These are phyloP conservation scores for Microascus cirrosus DNA, from an alignment of 2,329 filamentous ascomycete genomes.

Conservation along the genomic window DNA sequence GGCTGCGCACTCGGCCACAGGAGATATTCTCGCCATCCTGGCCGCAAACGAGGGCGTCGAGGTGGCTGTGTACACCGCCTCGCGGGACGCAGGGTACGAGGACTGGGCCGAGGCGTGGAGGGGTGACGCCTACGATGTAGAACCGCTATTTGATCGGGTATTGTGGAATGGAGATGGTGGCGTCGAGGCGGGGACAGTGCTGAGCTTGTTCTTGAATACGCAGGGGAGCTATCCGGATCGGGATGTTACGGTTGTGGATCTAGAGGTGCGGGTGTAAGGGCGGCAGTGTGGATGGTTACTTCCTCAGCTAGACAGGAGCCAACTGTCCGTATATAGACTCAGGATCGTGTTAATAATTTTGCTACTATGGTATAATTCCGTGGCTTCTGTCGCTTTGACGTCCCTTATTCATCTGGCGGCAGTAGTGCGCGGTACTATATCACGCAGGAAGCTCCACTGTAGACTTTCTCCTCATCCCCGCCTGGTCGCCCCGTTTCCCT, in stretches of 20 bases:
- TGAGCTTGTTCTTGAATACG: constrained; percentile 8
- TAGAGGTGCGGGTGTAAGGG: not conserved
- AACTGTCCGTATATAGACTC: no score
- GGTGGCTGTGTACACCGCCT: constrained; percentile 8
- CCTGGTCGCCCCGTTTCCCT: no score
- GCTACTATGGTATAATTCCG: no score
- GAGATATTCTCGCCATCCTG: constrained; percentile 10
- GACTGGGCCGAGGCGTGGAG: constrained; percentile 8
- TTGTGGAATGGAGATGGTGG: constrained; percentile 2
- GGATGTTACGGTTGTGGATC: constrained; percentile 5
- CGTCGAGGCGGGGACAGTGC: constrained; percentile 3
- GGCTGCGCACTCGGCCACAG: constrained; percentile 6
- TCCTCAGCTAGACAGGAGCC: no score
- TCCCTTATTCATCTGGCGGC: no score
- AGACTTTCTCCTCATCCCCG: no score
- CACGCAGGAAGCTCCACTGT: no score
- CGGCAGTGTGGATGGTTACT: no score
- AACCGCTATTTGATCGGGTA: constrained; percentile 9
- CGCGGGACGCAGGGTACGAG: not conserved
- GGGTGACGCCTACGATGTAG: constrained; percentile 3
- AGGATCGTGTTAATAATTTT: no score
- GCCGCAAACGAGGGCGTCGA: constrained; percentile 7
- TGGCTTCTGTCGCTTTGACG: no score
- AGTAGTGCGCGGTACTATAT: no score
- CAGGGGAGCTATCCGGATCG: constrained; percentile 4